A percentile compares a stretch with the other conserved stretches of the same genome.
Evolutionary conservation across 2,329 filamentous ascomycete species (phyloP).

Genomic region (Periconia sp.): DNA sequence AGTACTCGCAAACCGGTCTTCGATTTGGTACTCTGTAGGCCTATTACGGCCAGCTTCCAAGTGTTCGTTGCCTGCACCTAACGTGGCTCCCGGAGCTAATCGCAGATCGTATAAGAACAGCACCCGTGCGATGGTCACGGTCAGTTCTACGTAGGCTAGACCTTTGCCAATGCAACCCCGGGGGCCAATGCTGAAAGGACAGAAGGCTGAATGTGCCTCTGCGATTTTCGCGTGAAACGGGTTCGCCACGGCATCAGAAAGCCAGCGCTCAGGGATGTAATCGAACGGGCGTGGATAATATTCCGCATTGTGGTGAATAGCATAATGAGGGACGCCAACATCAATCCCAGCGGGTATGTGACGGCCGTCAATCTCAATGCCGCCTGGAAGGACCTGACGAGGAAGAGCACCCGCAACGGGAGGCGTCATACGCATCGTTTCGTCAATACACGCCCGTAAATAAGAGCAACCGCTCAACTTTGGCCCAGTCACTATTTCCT

Average conservation of each 20-base stretch:
- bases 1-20: constrained; percentile 72
- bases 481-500: constrained; percentile 41
- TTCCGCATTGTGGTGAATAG: constrained; percentile 42
- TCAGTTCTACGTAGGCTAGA: constrained; percentile 69
- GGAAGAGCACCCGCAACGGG: constrained; percentile 43
- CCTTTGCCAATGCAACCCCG: constrained; percentile 73
- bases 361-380: constrained; percentile 40
- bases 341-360: constrained; percentile 40
- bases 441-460: constrained; percentile 44
- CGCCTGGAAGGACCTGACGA: constrained; percentile 41
- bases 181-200: constrained; percentile 71
- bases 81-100: constrained; percentile 32
- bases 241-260: constrained; percentile 31
- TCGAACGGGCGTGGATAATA: constrained; percentile 43
- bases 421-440: constrained; percentile 45
- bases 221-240: constrained; percentile 30
- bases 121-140: constrained; percentile 61
- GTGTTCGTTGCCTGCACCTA: constrained; percentile 35
- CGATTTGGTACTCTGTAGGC: constrained; percentile 65
- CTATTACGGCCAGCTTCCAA: constrained; percentile 36
- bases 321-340: constrained; percentile 41
- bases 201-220: constrained; percentile 68
- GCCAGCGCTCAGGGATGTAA: constrained; percentile 43
- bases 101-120: constrained; percentile 63
- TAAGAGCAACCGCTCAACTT: constrained; percentile 36